phyloP scores from a whole-genome alignment of 2,329 filamentous ascomycete genomes.

The Emergomyces africanus region DNA sequence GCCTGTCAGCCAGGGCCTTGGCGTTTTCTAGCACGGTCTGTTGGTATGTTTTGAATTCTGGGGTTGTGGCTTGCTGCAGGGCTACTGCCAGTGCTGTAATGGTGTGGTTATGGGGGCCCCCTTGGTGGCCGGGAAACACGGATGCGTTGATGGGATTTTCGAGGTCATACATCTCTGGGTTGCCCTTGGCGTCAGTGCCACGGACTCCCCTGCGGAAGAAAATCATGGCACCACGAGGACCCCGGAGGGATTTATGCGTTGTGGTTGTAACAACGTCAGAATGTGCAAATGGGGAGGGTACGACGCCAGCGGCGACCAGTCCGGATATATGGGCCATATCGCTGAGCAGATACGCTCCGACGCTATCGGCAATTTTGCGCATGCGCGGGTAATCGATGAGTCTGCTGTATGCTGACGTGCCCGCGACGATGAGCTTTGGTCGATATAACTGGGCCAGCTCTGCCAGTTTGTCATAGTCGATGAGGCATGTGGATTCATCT shows the following conservation, averaged over 20 bases:
- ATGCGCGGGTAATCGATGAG: conserved; percentile 94
- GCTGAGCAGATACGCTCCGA: conserved; percentile 87
- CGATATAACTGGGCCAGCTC: conserved; percentile 85
- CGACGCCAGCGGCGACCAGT: conserved; percentile 82
- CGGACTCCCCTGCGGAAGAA: conserved; percentile 98
- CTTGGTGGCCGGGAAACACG: conserved; percentile 97
- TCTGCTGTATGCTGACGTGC: conserved; percentile 96
- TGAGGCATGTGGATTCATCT: conserved; percentile 64
- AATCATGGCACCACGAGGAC: conserved; percentile 97
- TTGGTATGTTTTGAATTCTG: conserved; percentile 92
- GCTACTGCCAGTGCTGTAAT: conserved; percentile 94
- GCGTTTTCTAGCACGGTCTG: conserved; percentile 85
- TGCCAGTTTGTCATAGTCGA: conserved; percentile 89
- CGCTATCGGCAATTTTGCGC: conserved; percentile 86
- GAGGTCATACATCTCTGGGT: conserved; percentile 81
- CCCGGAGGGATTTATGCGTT: conserved; percentile 97
- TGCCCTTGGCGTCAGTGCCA: conserved; percentile 81
- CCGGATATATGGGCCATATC: conserved; percentile 99
- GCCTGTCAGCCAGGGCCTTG: conserved; percentile 66
- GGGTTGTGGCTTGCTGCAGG: conserved; percentile 79
- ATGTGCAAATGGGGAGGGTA: conserved; percentile 82
- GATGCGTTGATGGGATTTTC: conserved; percentile 97
- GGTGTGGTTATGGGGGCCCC: conserved; percentile 98
- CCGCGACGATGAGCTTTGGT: conserved; percentile 90
- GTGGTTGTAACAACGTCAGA: conserved; percentile 97